Evolutionary conservation across 164 flowering plant species (phyloP), one percentile per base, ranked within the genome.

Genomic region (Tetracentron sinense): DNA sequence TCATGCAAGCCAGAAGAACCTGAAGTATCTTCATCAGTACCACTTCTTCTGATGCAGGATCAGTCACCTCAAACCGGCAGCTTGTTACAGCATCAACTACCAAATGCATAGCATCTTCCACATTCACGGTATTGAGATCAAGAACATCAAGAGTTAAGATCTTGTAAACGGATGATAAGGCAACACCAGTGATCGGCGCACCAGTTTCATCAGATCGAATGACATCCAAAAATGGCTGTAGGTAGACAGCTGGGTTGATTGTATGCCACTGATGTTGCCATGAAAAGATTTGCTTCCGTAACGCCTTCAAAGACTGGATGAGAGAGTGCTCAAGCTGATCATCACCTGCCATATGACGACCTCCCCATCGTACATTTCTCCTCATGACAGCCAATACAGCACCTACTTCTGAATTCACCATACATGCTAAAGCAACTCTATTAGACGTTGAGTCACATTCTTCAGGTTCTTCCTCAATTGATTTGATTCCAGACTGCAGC

Each of bases 1-100:
- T 67, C 71, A 67, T 61, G 38, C 71, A 67, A 22, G 65, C 71
- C 54, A 67, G 30, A 46, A 67, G 65, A 60, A 67, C 71, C 42
- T 67, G 65, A 61, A 67, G 65, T 61, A 67, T 67, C 60, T 67
- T 67, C 71, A 61, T 67, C 47, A 61, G 54, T 22, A 67, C 71
- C 35, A 67, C 71, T 53, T 67, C 71, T 55, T 67, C 65, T 31
- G 65, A 67, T 16, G 64, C 59, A 11, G 71, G 53, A 26, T 67
- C 71, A 12, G 64, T 67, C 55, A 67, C 71, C 61, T 67, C 65
- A 54, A 67, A 67, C 26, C 65, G 26, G 47, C 60, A 67, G 29
- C 71, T 67, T 22, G 71, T 67, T 17, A 60, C 71, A 29, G 64
- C 71, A 38, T 61, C 71, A 46, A 54, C 71, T 25, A 67, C 65